Evolutionary conservation across 345 rosid species (phyloP).

Genomic region (Eucalyptus albens): DNA sequence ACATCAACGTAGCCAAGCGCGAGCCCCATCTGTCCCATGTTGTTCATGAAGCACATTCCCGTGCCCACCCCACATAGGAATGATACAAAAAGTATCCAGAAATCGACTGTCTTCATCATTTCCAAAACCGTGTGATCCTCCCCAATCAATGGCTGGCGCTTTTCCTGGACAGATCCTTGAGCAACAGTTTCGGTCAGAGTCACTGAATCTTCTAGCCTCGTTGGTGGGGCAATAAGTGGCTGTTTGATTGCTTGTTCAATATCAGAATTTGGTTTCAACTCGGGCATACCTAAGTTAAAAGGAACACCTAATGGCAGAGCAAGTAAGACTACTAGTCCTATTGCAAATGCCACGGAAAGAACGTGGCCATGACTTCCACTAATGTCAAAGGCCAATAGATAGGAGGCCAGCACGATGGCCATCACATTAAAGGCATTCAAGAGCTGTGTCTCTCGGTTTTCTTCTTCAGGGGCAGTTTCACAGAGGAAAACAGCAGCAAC

Average conservation of each 20-base stretch:
- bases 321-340: conserved; percentile 21
- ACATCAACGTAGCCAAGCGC: conserved; percentile 38
- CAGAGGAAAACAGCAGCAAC: conserved; percentile 35
- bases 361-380: conserved; percentile 23
- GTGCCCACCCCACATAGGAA: neutral
- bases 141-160: neutral
- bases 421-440: conserved; percentile 32
- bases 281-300: conserved; percentile 8
- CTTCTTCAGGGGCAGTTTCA: conserved; percentile 24
- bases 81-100: neutral
- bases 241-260: conserved; percentile 16
- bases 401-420: conserved; percentile 30
- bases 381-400: conserved; percentile 36
- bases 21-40: conserved; percentile 53
- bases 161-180: neutral
- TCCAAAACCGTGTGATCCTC: neutral
- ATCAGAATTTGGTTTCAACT: neutral
- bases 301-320: conserved; percentile 37
- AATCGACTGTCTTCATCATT: neutral
- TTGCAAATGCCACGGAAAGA: conserved; percentile 27
- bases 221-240: conserved; percentile 18
- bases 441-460: conserved; percentile 14
- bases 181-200: neutral
- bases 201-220: neutral
- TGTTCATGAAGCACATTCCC: conserved; percentile 19